Conservation (phyloP, 2,329 filamentous ascomycete species). For the Colletotrichum phormii region DNA sequence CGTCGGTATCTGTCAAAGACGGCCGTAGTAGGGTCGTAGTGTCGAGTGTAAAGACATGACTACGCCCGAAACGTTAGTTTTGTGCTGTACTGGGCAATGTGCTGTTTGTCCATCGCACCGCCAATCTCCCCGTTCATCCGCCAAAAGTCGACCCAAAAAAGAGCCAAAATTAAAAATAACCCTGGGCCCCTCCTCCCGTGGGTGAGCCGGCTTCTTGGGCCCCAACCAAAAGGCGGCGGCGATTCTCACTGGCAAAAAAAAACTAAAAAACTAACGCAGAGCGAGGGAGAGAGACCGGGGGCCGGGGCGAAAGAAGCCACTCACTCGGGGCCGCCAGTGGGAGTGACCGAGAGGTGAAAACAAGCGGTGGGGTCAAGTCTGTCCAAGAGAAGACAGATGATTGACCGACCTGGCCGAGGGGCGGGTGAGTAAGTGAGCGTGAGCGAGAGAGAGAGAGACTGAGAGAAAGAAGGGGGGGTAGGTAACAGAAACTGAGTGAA, state of each 20-base stretch:
- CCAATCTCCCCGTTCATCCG: conserved; percentile 17
- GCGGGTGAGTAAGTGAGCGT: not conserved
- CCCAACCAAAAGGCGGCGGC: conserved; percentile 29
- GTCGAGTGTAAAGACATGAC: not conserved
- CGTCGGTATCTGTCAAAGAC: not conserved
- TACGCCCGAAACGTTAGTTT: not conserved
- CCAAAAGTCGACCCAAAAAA: conserved; percentile 14
- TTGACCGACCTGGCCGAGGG: not conserved
- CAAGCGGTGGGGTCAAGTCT: conserved; percentile 2
- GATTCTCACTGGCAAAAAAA: conserved; percentile 13
- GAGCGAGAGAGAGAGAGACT: conserved; percentile 16
- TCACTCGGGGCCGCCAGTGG: not conserved
- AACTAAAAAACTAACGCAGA: conserved; percentile 2
- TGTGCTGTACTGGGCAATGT: not conserved
- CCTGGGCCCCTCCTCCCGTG: conserved; percentile 28
- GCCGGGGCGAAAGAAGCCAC: conserved; percentile 15
- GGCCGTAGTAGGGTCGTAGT: not conserved
- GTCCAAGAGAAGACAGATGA: not conserved
- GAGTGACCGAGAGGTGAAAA: not conserved
- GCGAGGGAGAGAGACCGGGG: conserved; percentile 10
- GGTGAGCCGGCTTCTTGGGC: conserved; percentile 36
- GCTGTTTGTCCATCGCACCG: not conserved
- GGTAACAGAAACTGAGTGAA: not conserved
- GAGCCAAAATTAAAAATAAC: conserved; percentile 30
- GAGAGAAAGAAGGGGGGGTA: not conserved